phyloP scores from a whole-genome alignment of 768 basidiomycete genomes.

The Suillus clintonianus region DNA sequence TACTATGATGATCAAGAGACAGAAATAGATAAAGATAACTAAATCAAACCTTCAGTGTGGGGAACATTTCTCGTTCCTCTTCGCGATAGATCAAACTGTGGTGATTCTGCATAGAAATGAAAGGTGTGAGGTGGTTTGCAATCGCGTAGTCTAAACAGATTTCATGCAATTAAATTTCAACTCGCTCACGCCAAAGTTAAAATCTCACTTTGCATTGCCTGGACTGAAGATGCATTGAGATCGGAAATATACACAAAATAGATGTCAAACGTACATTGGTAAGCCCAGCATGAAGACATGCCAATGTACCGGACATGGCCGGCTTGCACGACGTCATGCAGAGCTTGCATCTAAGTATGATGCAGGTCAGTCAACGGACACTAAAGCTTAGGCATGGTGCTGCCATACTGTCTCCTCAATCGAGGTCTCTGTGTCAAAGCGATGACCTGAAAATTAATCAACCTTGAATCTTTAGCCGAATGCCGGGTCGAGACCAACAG shows the following conservation, averaged over 20 bases:
- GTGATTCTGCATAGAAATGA: constrained; percentile 74
- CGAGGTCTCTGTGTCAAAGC: constrained; percentile 30
- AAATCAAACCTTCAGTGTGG: constrained; percentile 48
- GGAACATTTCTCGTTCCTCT: constrained; percentile 67
- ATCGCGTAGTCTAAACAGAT: constrained; percentile 55
- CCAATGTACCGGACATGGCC: constrained; percentile 65
- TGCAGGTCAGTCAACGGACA: not conserved
- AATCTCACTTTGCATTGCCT: constrained; percentile 54
- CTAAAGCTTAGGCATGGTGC: constrained; percentile 30
- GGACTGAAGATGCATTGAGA: constrained; percentile 35
- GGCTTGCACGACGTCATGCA: constrained; percentile 67
- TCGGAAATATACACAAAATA: not conserved
- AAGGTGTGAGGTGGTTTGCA: constrained; percentile 55
- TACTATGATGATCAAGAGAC: constrained; percentile 16
- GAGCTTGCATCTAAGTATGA: constrained; percentile 56
- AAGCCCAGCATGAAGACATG: constrained; percentile 57
- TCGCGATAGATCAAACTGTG: constrained; percentile 64
- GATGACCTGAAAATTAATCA: constrained; percentile 32
- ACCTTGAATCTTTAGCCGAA: not conserved
- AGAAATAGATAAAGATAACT: not conserved
- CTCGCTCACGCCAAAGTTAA: not conserved
- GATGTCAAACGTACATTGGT: constrained; percentile 44
- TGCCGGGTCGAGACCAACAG: constrained; percentile 38
- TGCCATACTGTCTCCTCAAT: constrained; percentile 37
- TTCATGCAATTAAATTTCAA: not conserved